phyloP scores from a whole-genome alignment of 1,284 basidiomycete genomes.

The Stereum hirsutum region DNA sequence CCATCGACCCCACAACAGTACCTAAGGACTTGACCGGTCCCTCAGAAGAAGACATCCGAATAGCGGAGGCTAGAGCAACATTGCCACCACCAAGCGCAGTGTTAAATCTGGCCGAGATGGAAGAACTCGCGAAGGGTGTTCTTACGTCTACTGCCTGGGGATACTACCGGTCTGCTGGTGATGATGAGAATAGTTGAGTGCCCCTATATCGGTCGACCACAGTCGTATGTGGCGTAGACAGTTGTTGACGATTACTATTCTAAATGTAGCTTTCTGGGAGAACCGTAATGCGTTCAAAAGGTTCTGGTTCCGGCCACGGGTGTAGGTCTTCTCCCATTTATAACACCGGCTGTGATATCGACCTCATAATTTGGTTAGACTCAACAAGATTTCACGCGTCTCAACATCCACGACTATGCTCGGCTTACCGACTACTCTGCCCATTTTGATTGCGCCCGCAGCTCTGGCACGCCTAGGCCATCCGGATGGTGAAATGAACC shows the following conservation, averaged over 20 bases:
- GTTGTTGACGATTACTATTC: conserved; percentile 2
- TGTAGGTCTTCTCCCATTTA: conserved; percentile 17
- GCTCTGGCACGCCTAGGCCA: conserved; percentile 59
- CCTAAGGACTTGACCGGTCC: conserved; percentile 20
- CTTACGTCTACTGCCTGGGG: conserved; percentile 36
- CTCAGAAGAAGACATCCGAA: conserved; percentile 33
- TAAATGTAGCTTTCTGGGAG: conserved; percentile 26
- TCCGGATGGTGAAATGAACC: conserved; percentile 51
- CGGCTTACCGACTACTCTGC: conserved; percentile 30
- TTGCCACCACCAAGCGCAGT: conserved; percentile 32
- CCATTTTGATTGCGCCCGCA: conserved; percentile 46
- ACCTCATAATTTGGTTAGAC: conserved; percentile 11
- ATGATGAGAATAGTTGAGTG: conserved; percentile 32
- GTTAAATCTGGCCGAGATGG: conserved; percentile 38
- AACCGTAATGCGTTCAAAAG: conserved; percentile 34
- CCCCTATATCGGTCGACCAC: not conserved
- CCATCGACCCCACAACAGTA: conserved; percentile 35
- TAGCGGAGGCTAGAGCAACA: conserved; percentile 27
- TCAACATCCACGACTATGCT: conserved; percentile 30
- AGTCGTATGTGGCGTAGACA: not conserved
- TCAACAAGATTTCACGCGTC: conserved; percentile 22
- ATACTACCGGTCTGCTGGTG: conserved; percentile 40
- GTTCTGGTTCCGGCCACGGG: conserved; percentile 42
- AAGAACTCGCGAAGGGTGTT: conserved; percentile 23
- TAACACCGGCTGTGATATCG: too few species aligned